A percentile compares a stretch with the other conserved stretches of the same genome.
Evolutionary conservation across 441 rosid species (phyloP).

Genomic region (Adansonia gregorii): DNA sequence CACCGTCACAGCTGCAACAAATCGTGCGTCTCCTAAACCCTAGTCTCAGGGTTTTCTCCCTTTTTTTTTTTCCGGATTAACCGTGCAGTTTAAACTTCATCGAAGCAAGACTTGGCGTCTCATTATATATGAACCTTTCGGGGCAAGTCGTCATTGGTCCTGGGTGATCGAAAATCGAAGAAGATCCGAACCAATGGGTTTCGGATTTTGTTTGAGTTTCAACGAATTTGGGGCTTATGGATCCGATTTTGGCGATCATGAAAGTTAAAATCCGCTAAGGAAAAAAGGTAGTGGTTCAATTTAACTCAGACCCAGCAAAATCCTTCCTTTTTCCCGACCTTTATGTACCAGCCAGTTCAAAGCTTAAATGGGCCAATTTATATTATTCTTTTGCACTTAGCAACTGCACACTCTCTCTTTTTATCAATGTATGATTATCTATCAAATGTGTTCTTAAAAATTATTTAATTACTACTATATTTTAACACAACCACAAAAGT

Average conservation of each 20-base stretch:
- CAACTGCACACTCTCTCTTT: background rate
- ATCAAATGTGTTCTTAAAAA: too few relatives aligned
- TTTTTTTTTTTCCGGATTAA: background rate
- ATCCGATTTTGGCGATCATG: background rate
- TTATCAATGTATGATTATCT: background rate
- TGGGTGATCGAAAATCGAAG: background rate
- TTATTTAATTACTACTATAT: too few relatives aligned
- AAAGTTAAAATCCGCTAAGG: background rate
- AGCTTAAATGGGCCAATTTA: background rate
- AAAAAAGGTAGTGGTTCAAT: background rate
- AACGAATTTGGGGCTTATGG: background rate
- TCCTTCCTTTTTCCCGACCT: background rate
- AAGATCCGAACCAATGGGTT: background rate
- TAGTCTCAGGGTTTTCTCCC: background rate
- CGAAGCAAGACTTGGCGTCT: background rate
- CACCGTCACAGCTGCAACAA: background rate
- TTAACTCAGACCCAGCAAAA: background rate
- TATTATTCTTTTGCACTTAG: background rate
- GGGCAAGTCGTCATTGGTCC: background rate
- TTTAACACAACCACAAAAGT: too few relatives aligned
- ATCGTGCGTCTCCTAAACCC: background rate
- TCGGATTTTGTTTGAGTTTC: background rate
- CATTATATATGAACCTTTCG: background rate
- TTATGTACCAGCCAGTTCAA: background rate
- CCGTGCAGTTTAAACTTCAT: background rate